A percentile compares a stretch with the other conserved stretches of the same genome.
phyloP scores from a whole-genome alignment of 805 yeast species.

The Millerozyma miso region DNA sequence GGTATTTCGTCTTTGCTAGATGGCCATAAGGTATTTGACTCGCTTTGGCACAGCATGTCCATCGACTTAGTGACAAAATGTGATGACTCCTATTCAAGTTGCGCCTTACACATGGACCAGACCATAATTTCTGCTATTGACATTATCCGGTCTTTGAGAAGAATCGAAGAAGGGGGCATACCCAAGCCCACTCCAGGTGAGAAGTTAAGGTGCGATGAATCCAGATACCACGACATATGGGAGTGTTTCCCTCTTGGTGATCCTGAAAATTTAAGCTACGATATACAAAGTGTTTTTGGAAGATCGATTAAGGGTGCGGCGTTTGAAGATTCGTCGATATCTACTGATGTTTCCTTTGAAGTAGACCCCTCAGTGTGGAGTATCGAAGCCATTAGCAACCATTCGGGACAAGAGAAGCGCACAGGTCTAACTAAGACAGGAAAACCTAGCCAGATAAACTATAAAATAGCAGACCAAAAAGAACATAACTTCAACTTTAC shows the following conservation, averaged over 20 bases:
- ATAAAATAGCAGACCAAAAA: slow-evolving; percentile 14
- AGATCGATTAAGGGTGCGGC: slow-evolving; percentile 60
- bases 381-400: slow-evolving; percentile 14
- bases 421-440: not conserved
- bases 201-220: slow-evolving; percentile 66
- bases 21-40: slow-evolving; percentile 86
- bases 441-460: slow-evolving; percentile 8
- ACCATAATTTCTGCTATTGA: slow-evolving; percentile 70
- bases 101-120: slow-evolving; percentile 57
- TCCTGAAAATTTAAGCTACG: slow-evolving; percentile 43
- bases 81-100: slow-evolving; percentile 24
- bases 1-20: slow-evolving; percentile 83
- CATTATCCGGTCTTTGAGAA: slow-evolving; percentile 61
- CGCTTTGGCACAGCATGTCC: slow-evolving; percentile 92
- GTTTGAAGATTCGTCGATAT: slow-evolving; percentile 40
- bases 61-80: slow-evolving; percentile 69
- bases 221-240: slow-evolving; percentile 55
- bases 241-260: slow-evolving; percentile 78
- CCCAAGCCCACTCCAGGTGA: slow-evolving; percentile 76
- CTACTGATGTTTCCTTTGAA: slow-evolving; percentile 43
- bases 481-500: slow-evolving; percentile 35
- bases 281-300: slow-evolving; percentile 67
- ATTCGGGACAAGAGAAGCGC: not conserved
- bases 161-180: slow-evolving; percentile 57
- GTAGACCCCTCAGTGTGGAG: slow-evolving; percentile 46